Evolutionary conservation across 106 monocot species (phyloP).

Genomic region (Hemerocallis citrina): DNA sequence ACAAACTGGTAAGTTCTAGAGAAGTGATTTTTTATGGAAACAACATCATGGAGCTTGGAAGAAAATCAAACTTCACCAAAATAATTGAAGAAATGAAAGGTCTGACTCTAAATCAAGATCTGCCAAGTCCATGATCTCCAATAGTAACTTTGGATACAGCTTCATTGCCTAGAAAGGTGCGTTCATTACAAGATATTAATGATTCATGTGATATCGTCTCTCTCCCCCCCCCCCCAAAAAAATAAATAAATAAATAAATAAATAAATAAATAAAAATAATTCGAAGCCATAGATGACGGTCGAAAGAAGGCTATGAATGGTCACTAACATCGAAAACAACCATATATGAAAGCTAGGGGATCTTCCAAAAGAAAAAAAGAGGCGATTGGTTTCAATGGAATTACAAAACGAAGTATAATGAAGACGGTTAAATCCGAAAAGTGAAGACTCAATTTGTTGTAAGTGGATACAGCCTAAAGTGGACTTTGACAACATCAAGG

Average conservation of each 20-base stretch:
- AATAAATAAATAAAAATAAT: background rate
- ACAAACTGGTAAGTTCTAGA: background rate
- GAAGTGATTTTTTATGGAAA: conserved; percentile 9
- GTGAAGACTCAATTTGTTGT: background rate
- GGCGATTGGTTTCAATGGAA: conserved; percentile 2
- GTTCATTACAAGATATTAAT: background rate
- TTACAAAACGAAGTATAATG: conserved; percentile 6
- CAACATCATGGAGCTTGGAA: background rate
- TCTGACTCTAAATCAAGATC: background rate
- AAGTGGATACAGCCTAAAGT: background rate
- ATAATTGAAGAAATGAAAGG: background rate
- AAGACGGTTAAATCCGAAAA: background rate
- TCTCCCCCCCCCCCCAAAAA: too few species aligned
- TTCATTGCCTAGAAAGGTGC: background rate
- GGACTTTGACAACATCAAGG: too few species aligned
- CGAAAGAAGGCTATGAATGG: background rate
- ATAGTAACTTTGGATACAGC: too few species aligned
- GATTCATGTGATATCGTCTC: background rate
- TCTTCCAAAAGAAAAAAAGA: background rate
- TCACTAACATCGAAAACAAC: background rate
- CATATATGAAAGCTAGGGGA: background rate
- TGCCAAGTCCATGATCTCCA: background rate
- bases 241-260: too few species aligned
- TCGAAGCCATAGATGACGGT: background rate
- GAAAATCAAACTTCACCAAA: background rate